A percentile compares a stretch with the other conserved stretches of the same genome.
Evolutionary conservation across 192 early-diverging fungal genomes (phyloP).

Genomic region (Spinellus fusiger): DNA sequence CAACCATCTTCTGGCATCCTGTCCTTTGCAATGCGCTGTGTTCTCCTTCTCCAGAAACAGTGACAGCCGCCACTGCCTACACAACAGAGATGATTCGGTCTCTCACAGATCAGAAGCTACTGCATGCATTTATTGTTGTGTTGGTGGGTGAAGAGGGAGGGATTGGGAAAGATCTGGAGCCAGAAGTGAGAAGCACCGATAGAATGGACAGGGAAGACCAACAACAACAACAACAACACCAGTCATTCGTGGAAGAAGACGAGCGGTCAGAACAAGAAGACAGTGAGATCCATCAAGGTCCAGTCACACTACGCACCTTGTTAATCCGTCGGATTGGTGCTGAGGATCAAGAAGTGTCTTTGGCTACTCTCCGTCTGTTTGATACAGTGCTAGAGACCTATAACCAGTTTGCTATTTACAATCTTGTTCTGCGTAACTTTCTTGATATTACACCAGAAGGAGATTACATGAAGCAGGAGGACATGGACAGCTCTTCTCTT

Average conservation of each 20-base stretch:
- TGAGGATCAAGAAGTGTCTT: conserved; percentile 36
- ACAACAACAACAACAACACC: neutral
- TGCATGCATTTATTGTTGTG: conserved; percentile 27
- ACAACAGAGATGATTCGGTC: conserved; percentile 35
- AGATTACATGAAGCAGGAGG: conserved; percentile 10
- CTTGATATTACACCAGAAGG: conserved; percentile 27
- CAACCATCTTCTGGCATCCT: conserved; percentile 35
- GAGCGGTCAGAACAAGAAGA: neutral
- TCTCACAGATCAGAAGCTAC: conserved; percentile 30
- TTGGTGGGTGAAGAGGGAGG: conserved; percentile 33
- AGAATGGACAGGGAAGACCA: no score
- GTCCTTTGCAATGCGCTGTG: conserved; percentile 25
- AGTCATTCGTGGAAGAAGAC: neutral
- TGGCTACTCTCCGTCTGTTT: conserved; percentile 53
- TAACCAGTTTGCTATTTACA: conserved; percentile 56
- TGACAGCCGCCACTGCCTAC: conserved; percentile 29
- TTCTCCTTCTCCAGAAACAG: conserved; percentile 22
- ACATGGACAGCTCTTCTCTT: conserved; percentile 11
- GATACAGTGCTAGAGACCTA: conserved; percentile 53
- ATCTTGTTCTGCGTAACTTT: conserved; percentile 52
- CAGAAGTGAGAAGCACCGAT: conserved; percentile 9
- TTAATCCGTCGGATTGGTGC: conserved; percentile 29
- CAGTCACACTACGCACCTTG: conserved; percentile 37
- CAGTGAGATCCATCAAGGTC: conserved; percentile 4
- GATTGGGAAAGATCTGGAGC: conserved; percentile 32